Evolutionary conservation across 75 land plant genomes (phyloP).

Genomic region (Selaginella tamariscina): DNA sequence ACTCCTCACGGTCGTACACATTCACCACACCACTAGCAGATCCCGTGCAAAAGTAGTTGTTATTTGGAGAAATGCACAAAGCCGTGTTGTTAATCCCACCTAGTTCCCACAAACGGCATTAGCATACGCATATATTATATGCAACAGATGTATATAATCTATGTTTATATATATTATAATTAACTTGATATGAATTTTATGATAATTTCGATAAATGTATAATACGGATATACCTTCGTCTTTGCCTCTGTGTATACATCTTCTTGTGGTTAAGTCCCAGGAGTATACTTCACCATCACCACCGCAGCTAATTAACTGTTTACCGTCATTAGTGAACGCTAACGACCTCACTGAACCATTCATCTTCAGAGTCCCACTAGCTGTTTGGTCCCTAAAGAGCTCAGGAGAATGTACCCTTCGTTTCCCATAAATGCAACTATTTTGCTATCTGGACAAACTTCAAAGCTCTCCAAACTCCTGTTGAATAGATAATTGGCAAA

Average conservation of each 20-base stretch:
- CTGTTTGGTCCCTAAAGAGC: conserved; percentile 61
- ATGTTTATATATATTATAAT: no score
- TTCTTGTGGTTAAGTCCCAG: conserved; percentile 80
- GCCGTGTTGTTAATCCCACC: conserved; percentile 55
- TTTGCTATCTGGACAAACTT: conserved; percentile 72
- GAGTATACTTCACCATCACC: conserved; percentile 90
- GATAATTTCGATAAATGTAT: no score
- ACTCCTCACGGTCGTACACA: conserved; percentile 58
- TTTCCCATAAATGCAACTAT: conserved; percentile 76
- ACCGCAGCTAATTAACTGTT: conserved; percentile 60
- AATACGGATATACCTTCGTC: no score
- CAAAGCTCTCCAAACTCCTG: conserved; percentile 75
- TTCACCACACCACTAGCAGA: conserved; percentile 82
- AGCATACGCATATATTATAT: no score
- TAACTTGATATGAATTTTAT: no score
- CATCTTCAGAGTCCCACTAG: conserved; percentile 85
- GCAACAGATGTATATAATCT: no score
- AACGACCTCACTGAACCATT: conserved; percentile 68
- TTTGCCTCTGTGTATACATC: conserved; percentile 60
- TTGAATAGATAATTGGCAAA: no score
- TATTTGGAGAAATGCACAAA: conserved; percentile 51
- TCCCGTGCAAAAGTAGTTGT: conserved; percentile 67
- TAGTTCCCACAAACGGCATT: no score
- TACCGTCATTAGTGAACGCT: conserved; percentile 63
- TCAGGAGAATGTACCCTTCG: conserved; percentile 78